These are phyloP conservation scores for Geotrichum fermentans DNA, from an alignment of 1,139 yeast genomes.

Conservation along the genomic window DNA sequence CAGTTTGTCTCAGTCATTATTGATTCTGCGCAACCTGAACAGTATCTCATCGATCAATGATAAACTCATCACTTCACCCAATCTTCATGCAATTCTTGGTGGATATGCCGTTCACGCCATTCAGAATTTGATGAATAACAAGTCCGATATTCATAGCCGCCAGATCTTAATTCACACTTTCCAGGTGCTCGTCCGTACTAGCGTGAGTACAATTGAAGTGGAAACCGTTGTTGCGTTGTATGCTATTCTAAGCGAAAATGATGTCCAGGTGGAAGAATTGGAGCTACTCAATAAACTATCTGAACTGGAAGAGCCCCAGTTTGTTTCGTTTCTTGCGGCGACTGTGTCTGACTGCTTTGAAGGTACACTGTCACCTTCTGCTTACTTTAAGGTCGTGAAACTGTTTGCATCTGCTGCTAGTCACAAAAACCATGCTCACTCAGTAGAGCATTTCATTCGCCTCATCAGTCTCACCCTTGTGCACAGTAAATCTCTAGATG, in stretches of 20 bases:
- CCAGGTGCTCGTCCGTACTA: slow-evolving; percentile 12
- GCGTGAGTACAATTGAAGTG: slow-evolving; percentile 2
- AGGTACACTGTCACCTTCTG: slow-evolving; percentile 1
- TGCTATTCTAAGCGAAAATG: slow-evolving; percentile 8
- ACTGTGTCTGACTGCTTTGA: slow-evolving; percentile 7
- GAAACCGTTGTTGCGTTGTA: slow-evolving; percentile 14
- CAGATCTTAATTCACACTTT: slow-evolving; percentile 11
- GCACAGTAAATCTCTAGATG: slow-evolving; percentile 2
- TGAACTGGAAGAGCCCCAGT: slow-evolving; percentile 9
- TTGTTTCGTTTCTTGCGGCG: not conserved
- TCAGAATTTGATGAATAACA: not conserved
- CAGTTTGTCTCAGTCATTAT: not conserved
- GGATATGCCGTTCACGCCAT: slow-evolving; percentile 9
- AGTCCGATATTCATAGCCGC: not conserved
- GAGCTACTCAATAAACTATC: slow-evolving; percentile 1
- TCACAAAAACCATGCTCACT: slow-evolving; percentile 5
- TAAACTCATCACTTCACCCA: not conserved
- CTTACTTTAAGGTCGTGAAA: slow-evolving; percentile 10
- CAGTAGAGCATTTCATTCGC: slow-evolving; percentile 6
- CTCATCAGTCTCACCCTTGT: slow-evolving; percentile 4
- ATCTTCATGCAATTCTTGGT: slow-evolving; percentile 12
- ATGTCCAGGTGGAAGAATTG: slow-evolving; percentile 11
- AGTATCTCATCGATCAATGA: slow-evolving; percentile 2
- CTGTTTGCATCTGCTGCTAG: slow-evolving; percentile 15
- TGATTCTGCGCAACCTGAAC: slow-evolving; percentile 13